Base-by-base conservation (phyloP, 1,139 yeast species). In the Debaryomyces udenii region DNA sequence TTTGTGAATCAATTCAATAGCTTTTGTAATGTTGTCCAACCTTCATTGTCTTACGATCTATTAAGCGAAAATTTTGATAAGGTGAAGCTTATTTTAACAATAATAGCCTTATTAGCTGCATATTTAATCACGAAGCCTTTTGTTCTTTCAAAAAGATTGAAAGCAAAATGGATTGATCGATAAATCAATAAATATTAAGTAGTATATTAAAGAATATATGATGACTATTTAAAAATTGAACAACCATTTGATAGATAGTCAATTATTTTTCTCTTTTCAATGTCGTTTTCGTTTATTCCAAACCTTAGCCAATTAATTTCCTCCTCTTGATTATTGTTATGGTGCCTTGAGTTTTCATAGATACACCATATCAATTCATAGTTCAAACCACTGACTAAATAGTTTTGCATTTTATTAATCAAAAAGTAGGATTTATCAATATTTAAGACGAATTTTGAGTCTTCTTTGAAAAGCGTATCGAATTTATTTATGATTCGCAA, bases 41-140 rank as follows among this genome's bases (percentile, higher is more conserved):
- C 98, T 1, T 88, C 96, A 0, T 78, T 79, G 40, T 87, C 90
- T 38, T 91, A 88, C 64, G 99, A 93, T 62, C 70, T 82, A 44
- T 75, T 90, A 55, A 76, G 83, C 34, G 70, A 75, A 35, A 73
- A 73, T 32, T 93, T 93, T 57, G 90, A 84, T 51, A 85, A 80
- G 53, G 56, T 68, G 11, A 85, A 83, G 52, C 75, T 93, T 40
- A 41, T 84, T 9, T 51, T 70, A 4, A 88, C 96, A 0, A 74
- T 91, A 3, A 62, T 65, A 1, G 68, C 74, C 0, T 68, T 90
- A 42, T 44, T 80, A 3, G 62, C 69, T 0, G 72, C 74, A 1
- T 68, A 59, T 44, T 57, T 69, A 3, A 56, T 76, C 10, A 64
- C 82, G 26, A 76, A 74, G 42, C 90, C 91, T n/a, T 66, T 79